Evolutionary conservation across 1,284 basidiomycete genomes (phyloP).

Genomic region (Boletus hoseneyae): DNA sequence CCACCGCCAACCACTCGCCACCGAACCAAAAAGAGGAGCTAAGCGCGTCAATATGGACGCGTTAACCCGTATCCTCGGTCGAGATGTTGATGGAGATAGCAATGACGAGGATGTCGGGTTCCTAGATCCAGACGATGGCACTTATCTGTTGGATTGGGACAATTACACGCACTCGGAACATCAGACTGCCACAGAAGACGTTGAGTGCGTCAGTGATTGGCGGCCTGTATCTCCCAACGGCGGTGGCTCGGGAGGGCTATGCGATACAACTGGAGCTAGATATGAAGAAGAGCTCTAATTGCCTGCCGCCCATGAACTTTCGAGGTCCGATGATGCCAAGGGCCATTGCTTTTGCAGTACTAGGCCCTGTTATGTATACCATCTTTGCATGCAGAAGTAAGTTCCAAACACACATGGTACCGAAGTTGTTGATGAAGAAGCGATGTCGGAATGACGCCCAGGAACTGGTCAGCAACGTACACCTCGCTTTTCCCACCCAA

Average conservation of each 20-base stretch:
- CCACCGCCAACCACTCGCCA: background rate
- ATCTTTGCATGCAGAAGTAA: slow-evolving; percentile 5
- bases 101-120: slow-evolving; percentile 8
- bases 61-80: slow-evolving; percentile 33
- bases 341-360: background rate
- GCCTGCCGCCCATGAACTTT: background rate
- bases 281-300: slow-evolving; percentile 32
- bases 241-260: slow-evolving; percentile 11
- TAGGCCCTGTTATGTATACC: slow-evolving; percentile 4
- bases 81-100: slow-evolving; percentile 8
- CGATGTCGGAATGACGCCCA: slow-evolving; percentile 3
- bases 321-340: slow-evolving; percentile 2
- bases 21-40: slow-evolving; percentile 29
- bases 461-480: slow-evolving; percentile 2
- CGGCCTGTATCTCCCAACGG: slow-evolving; percentile 34
- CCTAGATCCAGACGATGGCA: slow-evolving; percentile 10
- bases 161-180: background rate
- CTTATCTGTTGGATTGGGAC: slow-evolving; percentile 8
- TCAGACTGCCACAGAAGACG: slow-evolving; percentile 14
- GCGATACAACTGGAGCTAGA: slow-evolving; percentile 18
- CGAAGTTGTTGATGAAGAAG: background rate
- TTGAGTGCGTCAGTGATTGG: slow-evolving; percentile 39
- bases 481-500: background rate
- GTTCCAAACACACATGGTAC: background rate
- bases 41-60: slow-evolving; percentile 38